Percentiles rank a stretch among this genome's conserved stretches.
Evolutionary conservation across 345 rosid species (phyloP).

Genomic region (Boechera stricta): DNA sequence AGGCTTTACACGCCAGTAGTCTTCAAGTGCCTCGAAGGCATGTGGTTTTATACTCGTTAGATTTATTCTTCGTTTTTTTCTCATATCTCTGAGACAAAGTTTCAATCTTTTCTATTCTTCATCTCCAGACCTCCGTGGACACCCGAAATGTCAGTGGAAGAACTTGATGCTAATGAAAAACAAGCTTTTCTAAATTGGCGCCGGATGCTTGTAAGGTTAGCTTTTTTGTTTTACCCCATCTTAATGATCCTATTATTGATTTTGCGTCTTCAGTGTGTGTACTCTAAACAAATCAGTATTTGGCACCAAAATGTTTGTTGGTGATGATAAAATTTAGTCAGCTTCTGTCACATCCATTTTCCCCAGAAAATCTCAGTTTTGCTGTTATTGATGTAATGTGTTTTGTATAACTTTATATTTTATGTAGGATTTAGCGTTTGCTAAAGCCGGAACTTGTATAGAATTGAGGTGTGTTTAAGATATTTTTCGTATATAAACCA

Average conservation of each 20-base stretch:
- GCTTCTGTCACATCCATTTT: neutral
- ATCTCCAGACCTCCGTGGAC: constrained; percentile 76
- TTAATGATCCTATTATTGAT: neutral
- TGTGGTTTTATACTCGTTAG: constrained; percentile 1
- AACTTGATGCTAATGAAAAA: constrained; percentile 73
- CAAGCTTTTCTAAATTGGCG: constrained; percentile 87
- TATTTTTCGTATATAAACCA: neutral
- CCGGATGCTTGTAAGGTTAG: constrained; percentile 80
- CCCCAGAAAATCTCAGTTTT: neutral
- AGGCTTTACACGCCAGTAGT: constrained; percentile 69
- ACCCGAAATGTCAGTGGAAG: constrained; percentile 73
- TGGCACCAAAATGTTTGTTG: constrained; percentile 8
- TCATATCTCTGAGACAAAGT: neutral
- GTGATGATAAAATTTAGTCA: neutral
- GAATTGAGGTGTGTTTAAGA: neutral
- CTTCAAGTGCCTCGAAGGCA: constrained; percentile 76
- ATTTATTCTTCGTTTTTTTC: neutral
- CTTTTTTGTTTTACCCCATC: neutral
- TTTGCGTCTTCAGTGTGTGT: neutral
- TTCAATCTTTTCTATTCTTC: constrained; percentile 4
- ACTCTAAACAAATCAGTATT: neutral
- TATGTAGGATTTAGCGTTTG: neutral
- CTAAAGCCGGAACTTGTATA: neutral
- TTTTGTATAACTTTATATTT: neutral
- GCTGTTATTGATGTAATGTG: neutral